A percentile compares a stretch with the other conserved stretches of the same genome.
These are phyloP conservation scores for Fusarium sp. DNA, from an alignment of 2,329 filamentous ascomycete genomes.

Conservation along the genomic window DNA sequence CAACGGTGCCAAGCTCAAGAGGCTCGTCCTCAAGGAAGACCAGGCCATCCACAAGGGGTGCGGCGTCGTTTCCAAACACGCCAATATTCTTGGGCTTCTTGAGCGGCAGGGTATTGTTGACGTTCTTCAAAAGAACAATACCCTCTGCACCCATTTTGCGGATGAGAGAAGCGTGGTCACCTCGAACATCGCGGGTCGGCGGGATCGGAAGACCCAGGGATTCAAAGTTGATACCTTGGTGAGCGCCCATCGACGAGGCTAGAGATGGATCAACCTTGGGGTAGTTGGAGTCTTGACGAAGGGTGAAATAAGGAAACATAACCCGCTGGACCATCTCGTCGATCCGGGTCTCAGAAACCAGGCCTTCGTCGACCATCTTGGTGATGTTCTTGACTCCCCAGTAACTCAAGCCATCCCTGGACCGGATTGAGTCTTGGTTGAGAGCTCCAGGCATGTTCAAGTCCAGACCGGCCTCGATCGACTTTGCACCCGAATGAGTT, in stretches of 20 bases:
- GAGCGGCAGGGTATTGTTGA: conserved; percentile 67
- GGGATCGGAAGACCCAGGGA: too few relatives aligned
- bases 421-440: too few relatives aligned
- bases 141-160: conserved; percentile 65
- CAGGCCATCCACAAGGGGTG: conserved; percentile 65
- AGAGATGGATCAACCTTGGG: too few relatives aligned
- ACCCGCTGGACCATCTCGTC: too few relatives aligned
- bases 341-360: too few relatives aligned
- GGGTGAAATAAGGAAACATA: too few relatives aligned
- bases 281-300: too few relatives aligned
- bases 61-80: conserved; percentile 63
- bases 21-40: conserved; percentile 69
- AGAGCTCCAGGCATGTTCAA: conserved; percentile 56
- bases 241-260: too few relatives aligned
- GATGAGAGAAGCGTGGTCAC: conserved; percentile 64
- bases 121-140: conserved; percentile 81
- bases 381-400: conserved; percentile 56
- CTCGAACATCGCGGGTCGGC: conserved; percentile 62
- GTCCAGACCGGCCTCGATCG: conserved; percentile 76
- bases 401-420: too few relatives aligned
- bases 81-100: conserved; percentile 66
- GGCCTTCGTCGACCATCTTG: conserved; percentile 60
- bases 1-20: conserved; percentile 68
- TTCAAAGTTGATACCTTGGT: conserved; percentile 66
- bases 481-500: conserved; percentile 74